phyloP scores from a whole-genome alignment of 441 rosid genomes.

The Corymbia citriodora region DNA sequence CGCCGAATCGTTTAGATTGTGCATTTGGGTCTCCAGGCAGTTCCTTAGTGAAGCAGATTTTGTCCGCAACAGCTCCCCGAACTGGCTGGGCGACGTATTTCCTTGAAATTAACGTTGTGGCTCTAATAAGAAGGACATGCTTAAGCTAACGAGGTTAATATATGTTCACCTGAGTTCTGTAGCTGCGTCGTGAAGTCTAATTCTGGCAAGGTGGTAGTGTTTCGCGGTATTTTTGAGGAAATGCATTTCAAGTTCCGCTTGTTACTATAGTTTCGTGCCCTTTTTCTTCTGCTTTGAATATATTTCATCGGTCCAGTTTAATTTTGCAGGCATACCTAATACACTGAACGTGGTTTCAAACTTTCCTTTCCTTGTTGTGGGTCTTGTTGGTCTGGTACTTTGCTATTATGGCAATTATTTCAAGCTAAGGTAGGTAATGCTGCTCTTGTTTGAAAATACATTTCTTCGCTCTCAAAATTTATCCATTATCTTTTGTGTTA shows the following conservation, averaged over 20 bases:
- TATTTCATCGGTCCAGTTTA: background rate
- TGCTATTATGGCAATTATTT: slow-evolving; percentile 71
- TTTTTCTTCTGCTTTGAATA: background rate
- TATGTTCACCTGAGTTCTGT: background rate
- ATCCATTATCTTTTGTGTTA: slow-evolving; percentile 14
- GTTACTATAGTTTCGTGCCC: background rate
- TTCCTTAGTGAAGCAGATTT: slow-evolving; percentile 19
- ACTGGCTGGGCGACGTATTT: slow-evolving; percentile 11
- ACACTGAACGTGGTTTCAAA: slow-evolving; percentile 71
- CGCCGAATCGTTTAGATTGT: background rate
- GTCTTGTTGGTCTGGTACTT: slow-evolving; percentile 74
- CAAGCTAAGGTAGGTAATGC: slow-evolving; percentile 56
- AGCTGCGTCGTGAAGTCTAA: background rate
- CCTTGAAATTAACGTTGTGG: background rate
- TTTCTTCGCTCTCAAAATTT: background rate
- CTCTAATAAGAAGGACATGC: background rate
- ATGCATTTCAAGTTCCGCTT: background rate
- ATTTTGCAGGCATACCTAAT: slow-evolving; percentile 77
- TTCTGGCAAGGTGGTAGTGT: background rate
- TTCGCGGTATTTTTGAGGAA: background rate
- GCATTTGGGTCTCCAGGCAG: background rate
- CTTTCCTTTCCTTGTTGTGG: slow-evolving; percentile 86
- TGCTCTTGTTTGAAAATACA: background rate
- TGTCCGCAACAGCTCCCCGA: slow-evolving; percentile 39
- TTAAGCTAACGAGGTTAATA: background rate